These are phyloP conservation scores for Oryza officinalis DNA, from an alignment of 176 grass and related monocot species.

Conservation along the genomic window DNA sequence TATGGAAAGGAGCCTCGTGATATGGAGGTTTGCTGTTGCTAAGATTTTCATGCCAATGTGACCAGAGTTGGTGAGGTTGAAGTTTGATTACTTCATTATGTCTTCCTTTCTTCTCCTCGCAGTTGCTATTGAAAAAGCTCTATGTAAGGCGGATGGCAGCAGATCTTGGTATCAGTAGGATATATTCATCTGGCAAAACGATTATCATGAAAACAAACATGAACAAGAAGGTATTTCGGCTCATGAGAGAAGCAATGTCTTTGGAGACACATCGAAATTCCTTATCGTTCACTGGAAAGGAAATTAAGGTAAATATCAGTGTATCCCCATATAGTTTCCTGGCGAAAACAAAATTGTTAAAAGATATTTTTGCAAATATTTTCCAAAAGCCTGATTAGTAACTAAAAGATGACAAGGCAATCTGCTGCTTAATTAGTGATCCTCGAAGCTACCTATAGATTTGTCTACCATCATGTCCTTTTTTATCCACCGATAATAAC, in stretches of 20 bases:
- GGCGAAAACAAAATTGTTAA: not conserved
- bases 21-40: constrained; percentile 72
- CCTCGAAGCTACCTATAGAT: not conserved
- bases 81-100: constrained; percentile 26
- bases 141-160: constrained; percentile 90
- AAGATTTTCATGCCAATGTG: constrained; percentile 24
- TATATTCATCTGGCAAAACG: constrained; percentile 73
- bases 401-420: not conserved
- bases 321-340: not conserved
- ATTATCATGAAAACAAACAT: constrained; percentile 84
- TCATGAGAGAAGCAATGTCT: constrained; percentile 82
- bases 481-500: not conserved
- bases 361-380: not conserved
- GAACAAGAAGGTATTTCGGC: constrained; percentile 80
- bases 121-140: constrained; percentile 92
- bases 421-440: not conserved
- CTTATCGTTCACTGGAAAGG: constrained; percentile 54
- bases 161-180: constrained; percentile 79
- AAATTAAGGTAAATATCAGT: constrained; percentile 78
- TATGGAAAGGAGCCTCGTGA: constrained; percentile 90
- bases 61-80: constrained; percentile 1
- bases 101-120: constrained; percentile 33
- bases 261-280: constrained; percentile 73
- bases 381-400: not conserved
- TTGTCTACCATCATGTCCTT: not conserved